phyloP scores from a whole-genome alignment of 2,329 filamentous ascomycete genomes.

The Trichoderma sp. region DNA sequence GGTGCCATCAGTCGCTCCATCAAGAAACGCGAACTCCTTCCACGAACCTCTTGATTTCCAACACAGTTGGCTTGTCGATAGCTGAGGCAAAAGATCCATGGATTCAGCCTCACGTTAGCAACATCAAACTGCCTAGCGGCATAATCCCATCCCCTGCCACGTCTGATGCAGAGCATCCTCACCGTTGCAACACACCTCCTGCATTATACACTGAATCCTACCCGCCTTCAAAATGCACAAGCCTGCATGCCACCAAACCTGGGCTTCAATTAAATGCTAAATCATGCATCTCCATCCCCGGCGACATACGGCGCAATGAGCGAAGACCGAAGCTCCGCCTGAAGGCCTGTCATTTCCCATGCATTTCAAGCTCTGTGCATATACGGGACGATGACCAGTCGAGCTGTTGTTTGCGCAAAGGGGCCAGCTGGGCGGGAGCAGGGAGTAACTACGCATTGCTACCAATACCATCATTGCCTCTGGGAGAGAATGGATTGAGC shows the following conservation, averaged over 20 bases:
- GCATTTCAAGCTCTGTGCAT: slow-evolving; percentile 7
- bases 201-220: not conserved
- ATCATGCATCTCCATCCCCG: not conserved
- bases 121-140: not conserved
- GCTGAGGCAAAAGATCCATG: not conserved
- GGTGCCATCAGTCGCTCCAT: not conserved
- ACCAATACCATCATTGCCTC: not conserved
- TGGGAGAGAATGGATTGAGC: not conserved
- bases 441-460: not conserved
- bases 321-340: not conserved
- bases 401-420: not conserved
- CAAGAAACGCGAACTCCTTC: not conserved
- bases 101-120: slow-evolving; percentile 20
- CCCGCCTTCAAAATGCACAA: slow-evolving; percentile 4
- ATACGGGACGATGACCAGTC: slow-evolving; percentile 8
- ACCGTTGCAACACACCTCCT: slow-evolving; percentile 15
- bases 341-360: not conserved
- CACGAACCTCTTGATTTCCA: not conserved
- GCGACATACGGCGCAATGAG: not conserved
- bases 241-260: not conserved
- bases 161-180: slow-evolving; percentile 20
- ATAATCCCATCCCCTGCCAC: slow-evolving; percentile 6
- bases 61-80: not conserved
- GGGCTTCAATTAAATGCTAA: not conserved
- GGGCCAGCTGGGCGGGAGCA: not conserved